Base-by-base conservation (phyloP, 352 stramenopile genomes). In the Pythium dissimile region DNA sequence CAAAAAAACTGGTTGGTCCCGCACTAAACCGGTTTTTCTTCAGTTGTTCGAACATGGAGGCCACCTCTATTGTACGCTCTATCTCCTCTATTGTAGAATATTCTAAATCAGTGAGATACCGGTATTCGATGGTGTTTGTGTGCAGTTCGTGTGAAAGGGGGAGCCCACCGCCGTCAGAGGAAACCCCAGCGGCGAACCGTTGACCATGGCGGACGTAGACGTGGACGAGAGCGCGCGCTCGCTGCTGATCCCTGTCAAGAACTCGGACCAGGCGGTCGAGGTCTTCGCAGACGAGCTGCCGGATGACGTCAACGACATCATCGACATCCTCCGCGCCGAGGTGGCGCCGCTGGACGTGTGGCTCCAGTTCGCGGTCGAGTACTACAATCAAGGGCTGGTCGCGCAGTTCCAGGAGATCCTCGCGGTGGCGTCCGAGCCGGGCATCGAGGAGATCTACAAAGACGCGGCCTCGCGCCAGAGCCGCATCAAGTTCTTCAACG, bases 311-410 rank as follows among this genome's bases (percentile, higher is more conserved):
- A 95, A 94, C 67, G 87, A 96, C 59, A 94, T 97, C 58, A 94
- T 97, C 59, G 88, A 95, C 56, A 95, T 96, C 38, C 63, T 96
- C 46, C 84, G 89, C 50, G 89, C 89, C 3, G 89, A 97, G 62
- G 84, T 97, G 44, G 89, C 89, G 60, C 88, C 89, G 55, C 74
- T 97, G 43, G 76, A 96, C 59, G 87, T 97, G 24, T 97, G 89
- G 89, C 77, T 97, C 46, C 80, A 93, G 52, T 94, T 97, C 66
- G 89, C 89, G 71, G 81, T 95, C 49, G 86, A 95, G 66, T 95
- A 94, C 61, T 95, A 94, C 65, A 92, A 92, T 53, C 86, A 95
- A 51, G 83, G 86, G 11, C 65, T 80, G 38, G 73, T 91, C 26
- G 66, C 62, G 2, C 83, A 93, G 65, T 94, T 95, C 64, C 81